Evolutionary conservation across 306 rosid genomes (phyloP), one percentile per base, ranked within the genome.

Genomic region (Calophaca sinica): DNA sequence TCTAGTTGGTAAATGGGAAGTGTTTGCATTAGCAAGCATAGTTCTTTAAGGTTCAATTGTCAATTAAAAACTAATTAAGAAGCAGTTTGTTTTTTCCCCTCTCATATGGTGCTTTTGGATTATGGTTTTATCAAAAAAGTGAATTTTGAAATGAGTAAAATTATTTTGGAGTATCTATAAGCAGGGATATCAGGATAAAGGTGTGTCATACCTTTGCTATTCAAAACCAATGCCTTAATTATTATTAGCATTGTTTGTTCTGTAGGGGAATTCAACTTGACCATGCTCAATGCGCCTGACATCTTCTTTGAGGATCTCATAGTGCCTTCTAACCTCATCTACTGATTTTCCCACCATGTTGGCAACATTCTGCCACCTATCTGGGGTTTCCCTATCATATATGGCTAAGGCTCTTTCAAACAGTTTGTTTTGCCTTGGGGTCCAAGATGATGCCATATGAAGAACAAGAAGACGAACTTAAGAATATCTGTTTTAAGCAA

Each of bases 291-390:
- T 92, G 82, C 87, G 89, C 68, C 59, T 54, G 48, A 92, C 65
- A 78, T 92, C 96, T 73, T 90, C 96, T 61, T 88, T 73, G 80
- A 92, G 93, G 72, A 90, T 72, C 82, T 92, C 92, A 78, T 84
- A 92, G 78, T 90, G 96, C 77, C 79, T 80, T 79, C 85, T 92
- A 66, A 92, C 96, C 41, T 92, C 97, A 51, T 88, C 97, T 1
- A 84, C 85, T 3, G 97, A 72, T 68, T 88, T 92, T 48, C 96
- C 87, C 44, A 90, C 97, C 45, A 79, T 85, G 68, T 67, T 79
- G 5, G 96, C 97, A 62, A 92, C 80, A 77, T 92, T 89, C 71
- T 85, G 96, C 96, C 97, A 92, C 80, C 92, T 87, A 68, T 92
- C 96, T 0, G 92, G 88, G 20, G 92, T 85, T 50, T 92, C 93